phyloP scores from a whole-genome alignment of 768 basidiomycete species.

The Royoungia palumana region DNA sequence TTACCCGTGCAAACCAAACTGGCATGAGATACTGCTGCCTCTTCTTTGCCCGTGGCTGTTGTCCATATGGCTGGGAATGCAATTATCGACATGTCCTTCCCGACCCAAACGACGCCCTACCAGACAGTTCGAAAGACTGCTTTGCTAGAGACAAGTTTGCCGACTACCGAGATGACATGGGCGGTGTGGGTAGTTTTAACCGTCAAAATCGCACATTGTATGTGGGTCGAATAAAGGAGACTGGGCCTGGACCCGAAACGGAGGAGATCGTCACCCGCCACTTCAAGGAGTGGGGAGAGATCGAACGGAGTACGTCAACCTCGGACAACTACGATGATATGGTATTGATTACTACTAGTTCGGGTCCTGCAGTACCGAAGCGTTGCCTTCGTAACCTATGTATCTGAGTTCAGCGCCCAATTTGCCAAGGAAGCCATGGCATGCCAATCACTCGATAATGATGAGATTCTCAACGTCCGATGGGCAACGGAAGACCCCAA shows the following conservation, averaged over 20 bases:
- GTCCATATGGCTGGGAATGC: constrained; percentile 98
- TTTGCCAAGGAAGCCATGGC: constrained; percentile 99
- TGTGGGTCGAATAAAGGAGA: constrained; percentile 91
- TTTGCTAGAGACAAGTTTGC: constrained; percentile 96
- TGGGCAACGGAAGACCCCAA: constrained; percentile 99
- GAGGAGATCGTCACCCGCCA: constrained; percentile 89
- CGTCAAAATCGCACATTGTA: constrained; percentile 93
- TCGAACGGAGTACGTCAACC: constrained; percentile 75
- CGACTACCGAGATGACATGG: constrained; percentile 99
- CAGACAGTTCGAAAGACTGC: constrained; percentile 93
- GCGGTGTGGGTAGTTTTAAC: constrained; percentile 96
- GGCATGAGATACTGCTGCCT: constrained; percentile 92
- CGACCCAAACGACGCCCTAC: constrained; percentile 59
- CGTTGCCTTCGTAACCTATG: constrained; percentile 96
- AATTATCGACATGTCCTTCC: constrained; percentile 92
- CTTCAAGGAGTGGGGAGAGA: constrained; percentile 94
- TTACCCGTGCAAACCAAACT: constrained; percentile 92
- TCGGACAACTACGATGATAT: neutral
- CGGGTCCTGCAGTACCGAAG: constrained; percentile 91
- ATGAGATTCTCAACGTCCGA: constrained; percentile 96
- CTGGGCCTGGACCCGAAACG: constrained; percentile 81
- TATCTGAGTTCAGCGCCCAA: constrained; percentile 78
- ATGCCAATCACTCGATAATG: constrained; percentile 94
- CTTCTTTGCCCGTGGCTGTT: constrained; percentile 95
- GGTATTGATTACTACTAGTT: constrained; percentile 42